phyloP scores from a whole-genome alignment of 2,329 filamentous ascomycete genomes.

The Claviceps citrina region DNA sequence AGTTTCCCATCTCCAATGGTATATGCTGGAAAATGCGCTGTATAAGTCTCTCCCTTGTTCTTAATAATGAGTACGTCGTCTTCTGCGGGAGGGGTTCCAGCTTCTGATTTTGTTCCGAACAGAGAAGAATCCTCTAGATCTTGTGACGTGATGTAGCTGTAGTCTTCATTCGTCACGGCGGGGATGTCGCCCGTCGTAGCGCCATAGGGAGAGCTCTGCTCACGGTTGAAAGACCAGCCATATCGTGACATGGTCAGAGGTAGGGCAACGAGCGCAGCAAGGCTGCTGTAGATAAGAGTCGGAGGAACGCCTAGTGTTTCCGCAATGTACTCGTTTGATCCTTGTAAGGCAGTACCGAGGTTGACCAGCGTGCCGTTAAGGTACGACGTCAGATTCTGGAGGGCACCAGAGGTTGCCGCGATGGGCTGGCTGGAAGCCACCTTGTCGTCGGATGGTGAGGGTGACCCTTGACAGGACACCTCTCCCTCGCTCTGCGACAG shows the following conservation, averaged over 20 bases:
- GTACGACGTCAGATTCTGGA: conserved; percentile 44
- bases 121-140: conserved; percentile 39
- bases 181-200: conserved; percentile 34
- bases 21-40: conserved; percentile 59
- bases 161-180: conserved; percentile 60
- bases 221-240: conserved; percentile 31
- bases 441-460: conserved; percentile 31
- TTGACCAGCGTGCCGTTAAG: conserved; percentile 36
- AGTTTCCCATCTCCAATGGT: conserved; percentile 61
- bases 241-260: conserved; percentile 40
- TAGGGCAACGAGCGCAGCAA: conserved; percentile 33
- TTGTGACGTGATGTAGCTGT: conserved; percentile 68
- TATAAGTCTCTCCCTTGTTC: conserved; percentile 49
- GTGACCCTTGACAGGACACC: conserved; percentile 22
- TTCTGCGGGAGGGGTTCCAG: conserved; percentile 23
- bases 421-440: conserved; percentile 44
- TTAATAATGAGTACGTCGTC: conserved; percentile 60
- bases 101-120: conserved; percentile 1
- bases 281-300: conserved; percentile 33
- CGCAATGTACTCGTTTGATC: conserved; percentile 36
- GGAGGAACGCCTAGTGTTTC: conserved; percentile 34
- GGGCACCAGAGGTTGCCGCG: conserved; percentile 48
- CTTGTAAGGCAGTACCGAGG: conserved; percentile 31
- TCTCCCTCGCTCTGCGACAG: conserved; percentile 3
- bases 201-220: conserved; percentile 36